Conservation (phyloP, 257 asterid species). For the Solanum sitiens region DNA sequence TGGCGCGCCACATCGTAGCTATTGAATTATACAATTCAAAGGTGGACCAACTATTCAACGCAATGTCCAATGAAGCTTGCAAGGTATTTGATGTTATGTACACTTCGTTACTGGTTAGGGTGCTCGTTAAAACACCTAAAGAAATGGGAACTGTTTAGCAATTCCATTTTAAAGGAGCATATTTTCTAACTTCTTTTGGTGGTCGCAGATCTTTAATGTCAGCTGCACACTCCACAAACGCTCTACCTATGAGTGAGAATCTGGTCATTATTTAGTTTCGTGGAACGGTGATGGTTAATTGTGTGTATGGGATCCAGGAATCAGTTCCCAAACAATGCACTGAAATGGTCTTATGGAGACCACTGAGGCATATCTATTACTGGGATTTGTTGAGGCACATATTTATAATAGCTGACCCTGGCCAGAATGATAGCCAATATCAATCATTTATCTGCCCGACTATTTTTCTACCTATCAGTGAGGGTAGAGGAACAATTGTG, state of each 20-base stretch:
- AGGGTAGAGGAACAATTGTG: background rate
- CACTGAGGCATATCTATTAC: too few relatives aligned
- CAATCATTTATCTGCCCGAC: background rate
- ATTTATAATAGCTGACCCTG: too few relatives aligned
- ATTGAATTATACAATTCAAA: background rate
- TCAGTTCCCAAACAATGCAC: background rate
- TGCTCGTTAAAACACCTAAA: background rate
- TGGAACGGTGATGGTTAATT: background rate
- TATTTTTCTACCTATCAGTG: background rate
- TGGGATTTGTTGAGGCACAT: too few relatives aligned
- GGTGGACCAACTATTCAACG: background rate
- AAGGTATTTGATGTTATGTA: background rate
- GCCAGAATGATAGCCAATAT: background rate
- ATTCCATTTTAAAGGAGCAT: background rate
- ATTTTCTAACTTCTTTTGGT: background rate
- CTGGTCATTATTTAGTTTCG: background rate
- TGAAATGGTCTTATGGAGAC: too few relatives aligned
- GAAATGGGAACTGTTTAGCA: background rate
- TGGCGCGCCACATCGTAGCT: background rate
- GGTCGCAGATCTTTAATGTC: background rate
- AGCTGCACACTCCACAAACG: background rate
- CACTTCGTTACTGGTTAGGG: background rate
- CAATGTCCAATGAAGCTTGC: background rate
- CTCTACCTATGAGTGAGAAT: background rate
- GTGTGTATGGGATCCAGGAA: background rate